Evolutionary conservation across 176 grass and related monocot genomes (phyloP), one percentile per base, ranked within the genome.

Genomic region (Ananas comosus): DNA sequence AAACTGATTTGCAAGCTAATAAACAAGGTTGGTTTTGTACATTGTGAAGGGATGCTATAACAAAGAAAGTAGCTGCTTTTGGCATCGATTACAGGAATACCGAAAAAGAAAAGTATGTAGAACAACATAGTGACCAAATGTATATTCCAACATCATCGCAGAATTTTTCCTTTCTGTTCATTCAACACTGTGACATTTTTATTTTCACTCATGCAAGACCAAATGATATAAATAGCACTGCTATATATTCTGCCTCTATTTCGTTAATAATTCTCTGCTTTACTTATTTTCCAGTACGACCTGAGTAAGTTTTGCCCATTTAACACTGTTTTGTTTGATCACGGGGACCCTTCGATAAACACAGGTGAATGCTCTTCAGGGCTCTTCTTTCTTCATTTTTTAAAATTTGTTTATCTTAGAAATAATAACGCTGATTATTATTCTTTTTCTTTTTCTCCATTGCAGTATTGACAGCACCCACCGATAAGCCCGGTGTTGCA

Each of bases 281-380:
- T 59, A 59, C 72, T 78, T 78, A 27, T 50, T 67, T 79, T 69
- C 33, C 82, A 97, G 93, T 97, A 97, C 66, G 89, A 97, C 70
- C 75, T 97, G 79, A 87, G 81, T 61, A 97, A 83, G 80, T 97
- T 92, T 49, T 92, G 93, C 70, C 93, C 93, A 17, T 90, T 90
- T 33, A 97, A 97, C 16, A 97, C 93, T 0, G 93, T 97, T 59
- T 73, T 97, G 17, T 83, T 92, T n/a, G 93, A 97, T 56, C 89
- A 97, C 56, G 83, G 71, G 0, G 89, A 97, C 13, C 93, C 89
- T 24, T 92, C 89, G 53, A 69, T 97, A 70, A 97, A 97, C 74
- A 97, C 89, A 85, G 93, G 89, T 96, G 51, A 67, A 24, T 72
- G 18, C 16, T 70, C 51, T 50, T 69, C 1, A 33, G 3, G 29